Base-by-base conservation (phyloP, 176 grass and related monocot genomes). In the Bothriochloa decipiens region DNA sequence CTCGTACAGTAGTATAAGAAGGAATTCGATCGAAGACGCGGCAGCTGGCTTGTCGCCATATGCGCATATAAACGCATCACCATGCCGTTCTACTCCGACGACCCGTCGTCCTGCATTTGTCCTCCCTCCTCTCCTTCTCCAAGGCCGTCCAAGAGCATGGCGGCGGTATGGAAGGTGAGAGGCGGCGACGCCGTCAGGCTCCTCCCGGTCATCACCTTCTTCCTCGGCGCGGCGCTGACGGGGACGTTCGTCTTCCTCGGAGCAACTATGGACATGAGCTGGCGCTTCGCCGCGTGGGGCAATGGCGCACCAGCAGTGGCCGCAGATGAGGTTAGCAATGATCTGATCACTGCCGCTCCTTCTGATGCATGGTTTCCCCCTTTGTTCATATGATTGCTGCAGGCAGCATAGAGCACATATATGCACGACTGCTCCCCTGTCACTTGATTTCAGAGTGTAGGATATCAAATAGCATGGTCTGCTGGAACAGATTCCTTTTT, bases 201-300 rank as follows among this genome's bases (percentile, higher is more conserved):
- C 67, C 80, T 90, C 12, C 88, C 84, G 13, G 60, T 83, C 55
- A 74, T 73, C 68, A 29, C 84, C 68, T 86, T 90, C 84, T 68
- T 90, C 75, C 74, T 90, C 13, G 88, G 88, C 47, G 74, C 80
- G 5, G 80, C 60, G 1, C 14, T 86, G n/a, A 83, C 68, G 39
- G 74, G 39, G 17, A 79, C 80, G 4, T 17, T 86, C 27, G 28
- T 79, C 65, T 86, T 89, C 28, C 52, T 82, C 88, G 70, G 77
- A 52, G 79, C 80, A 11, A 49, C 84, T 3, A 15, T 52, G 74
- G 88, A 83, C 65, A 49, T 50, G 27, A 87, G 82, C 83, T 55
- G 73, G 79, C 46, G 88, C 2, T 46, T 90, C 26, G 79, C 88
- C 57, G 26, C 66, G 3, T 90, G 83, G 88, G 74, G 84, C 60